Base-by-base conservation (phyloP, 1,284 basidiomycete genomes). In the Prillingera fragicola region DNA sequence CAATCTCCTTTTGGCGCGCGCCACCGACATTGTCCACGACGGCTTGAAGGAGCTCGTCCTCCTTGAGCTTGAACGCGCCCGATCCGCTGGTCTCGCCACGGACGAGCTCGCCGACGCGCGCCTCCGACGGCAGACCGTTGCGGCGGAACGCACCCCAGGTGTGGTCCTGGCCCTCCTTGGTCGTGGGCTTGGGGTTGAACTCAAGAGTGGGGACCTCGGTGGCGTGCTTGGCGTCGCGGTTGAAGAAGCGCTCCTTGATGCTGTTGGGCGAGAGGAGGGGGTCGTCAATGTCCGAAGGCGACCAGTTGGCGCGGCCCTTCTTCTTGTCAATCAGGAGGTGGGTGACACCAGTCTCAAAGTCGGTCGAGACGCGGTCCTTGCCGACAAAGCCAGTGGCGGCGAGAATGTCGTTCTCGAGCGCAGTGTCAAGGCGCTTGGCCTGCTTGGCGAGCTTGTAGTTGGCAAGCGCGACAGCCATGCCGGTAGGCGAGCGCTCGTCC, bases 301-400 rank as follows among this genome's bases (percentile, higher is more conserved):
- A 37, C 67, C 67, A 71, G 15, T 54, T 42, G 33, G 65, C 56
- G 28, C 60, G 56, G 17, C 57, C 60, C 55, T 62, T 71, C 42
- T 57, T 68, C 66, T 84, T 88, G n/a, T 82, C 71, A 33, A 85
- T 69, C 24, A 96, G 71, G 22, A 88, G 79, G 34, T 83, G 78
- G 13, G 75, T 80, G 27, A 95, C 85, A 22, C 91, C 91, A 17
- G 78, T 81, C 43, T 74, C 62, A 70, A 96, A 95, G 72, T 96
- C 91, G 21, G 82, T 76, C 59, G 78, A 86, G 27, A 80, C 83
- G 48, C 80, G 83, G 61, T 65, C 63, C 15, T 48, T 38, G 8
- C 59, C 60, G 25, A 52, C 46, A 29, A 62, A 64, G 23, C 54
- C 57, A 23, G 56, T 60, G 5, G 60, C 58, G 62, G 68, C 66